Evolutionary conservation across 805 yeast species (phyloP).

Genomic region (Zygotorulaspora sp.): DNA sequence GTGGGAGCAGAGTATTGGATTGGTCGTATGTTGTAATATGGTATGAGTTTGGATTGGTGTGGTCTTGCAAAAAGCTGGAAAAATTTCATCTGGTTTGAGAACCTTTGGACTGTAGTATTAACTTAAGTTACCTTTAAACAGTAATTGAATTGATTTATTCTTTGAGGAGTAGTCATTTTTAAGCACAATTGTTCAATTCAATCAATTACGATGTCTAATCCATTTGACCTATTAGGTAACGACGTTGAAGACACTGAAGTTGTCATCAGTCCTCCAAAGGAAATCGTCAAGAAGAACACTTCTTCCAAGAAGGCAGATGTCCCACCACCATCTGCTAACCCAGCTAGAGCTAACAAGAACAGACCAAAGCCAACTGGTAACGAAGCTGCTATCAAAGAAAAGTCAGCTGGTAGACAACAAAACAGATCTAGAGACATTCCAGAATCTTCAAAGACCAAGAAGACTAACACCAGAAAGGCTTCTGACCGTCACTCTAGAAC

Average conservation of each 20-base stretch:
- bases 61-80: slow-evolving; percentile 1
- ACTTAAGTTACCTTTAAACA: too few species aligned
- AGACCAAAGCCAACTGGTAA: slow-evolving; percentile 72
- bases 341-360: slow-evolving; percentile 70
- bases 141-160: not conserved
- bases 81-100: not conserved
- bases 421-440: slow-evolving; percentile 47
- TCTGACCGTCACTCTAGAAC: slow-evolving; percentile 83
- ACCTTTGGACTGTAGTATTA: not conserved
- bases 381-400: slow-evolving; percentile 80
- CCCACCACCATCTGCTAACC: slow-evolving; percentile 77
- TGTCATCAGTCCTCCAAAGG: slow-evolving; percentile 56
- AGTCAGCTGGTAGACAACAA: slow-evolving; percentile 62
- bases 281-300: slow-evolving; percentile 74
- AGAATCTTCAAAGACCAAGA: slow-evolving; percentile 51
- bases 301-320: slow-evolving; percentile 83
- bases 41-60: too few species aligned
- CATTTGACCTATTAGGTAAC: slow-evolving; percentile 78
- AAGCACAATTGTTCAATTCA: not conserved
- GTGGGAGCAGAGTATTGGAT: too few species aligned
- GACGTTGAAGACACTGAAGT: slow-evolving; percentile 78
- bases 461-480: slow-evolving; percentile 49
- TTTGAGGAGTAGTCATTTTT: not conserved
- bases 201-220: slow-evolving; percentile 40
- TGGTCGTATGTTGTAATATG: too few species aligned